Base-by-base conservation (phyloP, 1,284 basidiomycete genomes). In the Porogramme epimiltina region DNA sequence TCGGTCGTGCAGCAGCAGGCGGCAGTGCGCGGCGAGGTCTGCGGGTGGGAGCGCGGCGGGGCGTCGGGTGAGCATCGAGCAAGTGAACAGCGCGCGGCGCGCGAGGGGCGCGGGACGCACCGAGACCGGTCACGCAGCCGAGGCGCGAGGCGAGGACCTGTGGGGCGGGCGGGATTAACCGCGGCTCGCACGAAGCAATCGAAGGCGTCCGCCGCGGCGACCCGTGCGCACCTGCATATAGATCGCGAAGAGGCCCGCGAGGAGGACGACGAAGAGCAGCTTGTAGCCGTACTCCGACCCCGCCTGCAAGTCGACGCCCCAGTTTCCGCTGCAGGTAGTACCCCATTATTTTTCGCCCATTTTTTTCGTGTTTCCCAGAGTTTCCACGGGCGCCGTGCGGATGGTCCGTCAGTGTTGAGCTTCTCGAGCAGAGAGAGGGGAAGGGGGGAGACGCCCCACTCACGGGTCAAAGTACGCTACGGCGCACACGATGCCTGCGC, bases 241-340 rank as follows among this genome's bases (percentile, higher is more conserved):
- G 1, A 89, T 81, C 11, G 91, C 94, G 49, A 92, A 86, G n/a
- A 95, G 62, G n/a, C 92, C 91, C 0, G 93, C 81, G n/a, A 96
- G 65, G 2, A 97, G 78, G 15, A 97, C 86, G 45, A 95, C 80
- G 66, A 95, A 95, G 34, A 97, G 79, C 26, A 96, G 79, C 59
- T 85, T 82, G 75, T 95, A 96, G 0, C 93, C 93, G 67, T 80
- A 91, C 55, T 82, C 66, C 15, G 87, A 85, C 5, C 89, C 90
- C 8, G 87, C 87, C 65, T 85, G 80, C n/a, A 89, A 70, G 67
- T 89, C 87, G 8, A 88, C 87, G 11, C 82, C 82, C 87, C 88
- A 91, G 64, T 89, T 89, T 24, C 85, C 86, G 16, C 84, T 86
- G 54, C 40, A 49, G 33, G n/a, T 26, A 34, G 28, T 5, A 22